Evolutionary conservation across 169 alveolate species (phyloP), one percentile per base, ranked within the genome.

Genomic region (Cryptosporidium viatorum): DNA sequence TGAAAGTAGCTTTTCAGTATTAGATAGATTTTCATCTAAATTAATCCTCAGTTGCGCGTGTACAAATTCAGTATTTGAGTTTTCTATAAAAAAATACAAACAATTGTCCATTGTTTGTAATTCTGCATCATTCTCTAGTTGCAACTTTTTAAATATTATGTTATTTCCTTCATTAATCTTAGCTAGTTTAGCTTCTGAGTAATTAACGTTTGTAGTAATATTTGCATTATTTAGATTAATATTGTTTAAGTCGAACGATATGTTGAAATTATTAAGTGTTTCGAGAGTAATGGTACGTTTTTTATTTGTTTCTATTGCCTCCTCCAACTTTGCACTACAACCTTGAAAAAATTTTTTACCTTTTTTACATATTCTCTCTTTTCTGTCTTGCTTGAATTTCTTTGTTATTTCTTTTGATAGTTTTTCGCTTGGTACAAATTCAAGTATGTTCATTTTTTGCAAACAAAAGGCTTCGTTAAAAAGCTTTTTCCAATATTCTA

Each of bases 21-120:
- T 35, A 21, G 68, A 29, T 9, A 80, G 39, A 33, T 80, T 26
- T n/a, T 80, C 67, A 9, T 59, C 9, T 2, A 80, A 37, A 43
- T 80, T 80, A 6, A 80, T 45, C 48, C 75, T 80, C 6, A 80
- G 62, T 39, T 80, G 89, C 1, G 62, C 21, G 37, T 80, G 60
- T 18, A 65, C 62, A 80, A 80, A 80, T 29, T 80, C 75, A 58
- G 89, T 62, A 62, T 59, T 80, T 26, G 59, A 50, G 51, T 59
- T 62, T 29, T 31, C 67, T 65, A 80, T 37, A 39, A 48, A 80
- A 45, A 59, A 80, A 37, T 80, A 80, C 48, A 65, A 39, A 80
- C 80, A 80, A 51, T 70, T 45, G 8, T 45, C 14, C 21, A 59
- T 43, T 41, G 14, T 45, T 41, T 67, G 65, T 29, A 65, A 62